Evolutionary conservation across 768 basidiomycete species (phyloP).

Genomic region (Boletellus emodensis): DNA sequence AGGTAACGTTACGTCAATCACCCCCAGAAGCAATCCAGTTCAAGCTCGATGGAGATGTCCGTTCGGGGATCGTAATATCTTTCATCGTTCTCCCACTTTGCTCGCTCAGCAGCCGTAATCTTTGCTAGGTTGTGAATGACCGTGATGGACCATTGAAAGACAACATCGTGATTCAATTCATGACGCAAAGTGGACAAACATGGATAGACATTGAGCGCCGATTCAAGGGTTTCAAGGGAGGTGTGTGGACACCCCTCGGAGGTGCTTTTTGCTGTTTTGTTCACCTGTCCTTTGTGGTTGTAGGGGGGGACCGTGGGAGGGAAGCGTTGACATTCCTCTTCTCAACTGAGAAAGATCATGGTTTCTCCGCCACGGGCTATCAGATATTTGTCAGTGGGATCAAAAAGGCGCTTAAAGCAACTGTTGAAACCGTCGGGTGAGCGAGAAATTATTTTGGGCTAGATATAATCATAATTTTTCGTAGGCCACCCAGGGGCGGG

Average conservation of each 20-base stretch:
- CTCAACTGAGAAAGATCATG: constrained; percentile 15
- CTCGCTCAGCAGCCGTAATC: neutral
- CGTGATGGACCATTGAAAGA: neutral
- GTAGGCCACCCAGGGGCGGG: constrained; percentile 15
- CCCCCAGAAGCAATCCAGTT: constrained; percentile 12
- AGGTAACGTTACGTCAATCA: constrained; percentile 9
- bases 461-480: neutral
- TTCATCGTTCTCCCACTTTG: neutral
- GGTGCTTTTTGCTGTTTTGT: neutral
- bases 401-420: neutral
- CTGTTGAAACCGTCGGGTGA: constrained; percentile 14
- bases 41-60: constrained; percentile 14
- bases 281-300: neutral
- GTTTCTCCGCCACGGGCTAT: constrained; percentile 20
- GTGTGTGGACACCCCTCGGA: constrained; percentile 14
- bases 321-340: constrained; percentile 19
- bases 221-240: constrained; percentile 22
- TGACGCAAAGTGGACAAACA: neutral
- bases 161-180: constrained; percentile 23
- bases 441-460: neutral
- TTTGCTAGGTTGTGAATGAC: constrained; percentile 25
- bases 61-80: constrained; percentile 13
- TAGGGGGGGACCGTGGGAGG: constrained; percentile 14
- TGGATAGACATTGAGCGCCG: constrained; percentile 10
- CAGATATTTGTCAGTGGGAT: constrained; percentile 18